These are phyloP conservation scores for Penicillium digitatum DNA, from an alignment of 2,329 filamentous ascomycete genomes.

Conservation along the genomic window DNA sequence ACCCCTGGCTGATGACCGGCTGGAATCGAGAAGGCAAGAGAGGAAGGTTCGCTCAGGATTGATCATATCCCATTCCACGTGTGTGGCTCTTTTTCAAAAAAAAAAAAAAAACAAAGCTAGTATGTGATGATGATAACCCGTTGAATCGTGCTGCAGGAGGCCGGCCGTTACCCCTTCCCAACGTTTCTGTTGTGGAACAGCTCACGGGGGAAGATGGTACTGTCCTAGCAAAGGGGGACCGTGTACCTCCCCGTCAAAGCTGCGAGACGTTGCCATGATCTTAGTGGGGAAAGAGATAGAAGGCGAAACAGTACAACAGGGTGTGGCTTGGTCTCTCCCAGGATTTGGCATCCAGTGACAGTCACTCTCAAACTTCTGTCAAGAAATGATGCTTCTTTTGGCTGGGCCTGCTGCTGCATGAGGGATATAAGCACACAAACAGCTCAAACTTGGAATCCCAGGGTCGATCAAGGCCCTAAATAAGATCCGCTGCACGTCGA, in stretches of 20 bases:
- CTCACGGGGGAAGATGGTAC: slow-evolving; percentile 7
- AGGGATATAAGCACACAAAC: slow-evolving; percentile 24
- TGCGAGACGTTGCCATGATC: not conserved
- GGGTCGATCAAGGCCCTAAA: slow-evolving; percentile 8
- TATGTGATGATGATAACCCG: slow-evolving; percentile 9
- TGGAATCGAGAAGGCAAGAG: not conserved
- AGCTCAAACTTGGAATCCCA: slow-evolving; percentile 9
- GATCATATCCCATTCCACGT: slow-evolving; percentile 2
- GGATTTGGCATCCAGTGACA: not conserved
- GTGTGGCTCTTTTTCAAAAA: slow-evolving; percentile 4
- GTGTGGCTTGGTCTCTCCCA: not conserved
- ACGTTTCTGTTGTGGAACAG: slow-evolving; percentile 35
- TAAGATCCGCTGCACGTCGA: slow-evolving; percentile 14
- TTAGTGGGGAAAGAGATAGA: not conserved
- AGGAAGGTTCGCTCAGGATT: not conserved
- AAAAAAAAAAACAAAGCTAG: too few relatives aligned
- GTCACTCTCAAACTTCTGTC: not conserved
- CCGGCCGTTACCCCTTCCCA: slow-evolving; percentile 30
- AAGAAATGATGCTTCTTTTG: slow-evolving; percentile 9
- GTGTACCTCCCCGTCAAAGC: not conserved
- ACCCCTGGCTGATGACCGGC: not conserved
- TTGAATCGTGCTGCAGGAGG: slow-evolving; percentile 30
- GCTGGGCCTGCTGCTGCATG: slow-evolving; percentile 17
- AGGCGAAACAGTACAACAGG: not conserved
- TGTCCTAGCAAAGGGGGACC: not conserved